A percentile compares a stretch with the other conserved stretches of the same genome.
phyloP scores from a whole-genome alignment of 2,329 filamentous ascomycete genomes.

The Exophiala lecanii-corni region DNA sequence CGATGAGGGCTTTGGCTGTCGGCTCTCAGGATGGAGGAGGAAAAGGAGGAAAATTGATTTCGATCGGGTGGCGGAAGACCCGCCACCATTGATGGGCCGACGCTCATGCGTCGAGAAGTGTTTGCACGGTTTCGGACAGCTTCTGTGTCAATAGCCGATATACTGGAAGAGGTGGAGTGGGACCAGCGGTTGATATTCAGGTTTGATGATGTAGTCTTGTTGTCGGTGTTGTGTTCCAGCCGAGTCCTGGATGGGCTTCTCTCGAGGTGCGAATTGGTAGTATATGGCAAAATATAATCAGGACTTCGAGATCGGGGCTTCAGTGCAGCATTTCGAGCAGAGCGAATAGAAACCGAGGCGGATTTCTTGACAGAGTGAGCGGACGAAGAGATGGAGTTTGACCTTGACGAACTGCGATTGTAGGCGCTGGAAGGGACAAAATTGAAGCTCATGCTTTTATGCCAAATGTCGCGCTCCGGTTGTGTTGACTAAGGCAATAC shows the following conservation, averaged over 20 bases:
- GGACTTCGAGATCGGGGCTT: conserved; percentile 25
- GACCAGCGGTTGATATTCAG: conserved; percentile 54
- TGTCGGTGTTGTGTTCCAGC: conserved; percentile 12
- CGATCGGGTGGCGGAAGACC: conserved; percentile 3
- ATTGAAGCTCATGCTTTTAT: conserved; percentile 16
- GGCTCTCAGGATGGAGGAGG: conserved; percentile 14
- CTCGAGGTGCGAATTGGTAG: conserved; percentile 8
- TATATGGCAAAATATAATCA: conserved; percentile 13
- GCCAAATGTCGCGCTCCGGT: conserved; percentile 5
- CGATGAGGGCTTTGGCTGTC: conserved; percentile 20
- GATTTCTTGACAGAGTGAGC: conserved; percentile 39
- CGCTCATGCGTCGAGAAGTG: conserved; percentile 19
- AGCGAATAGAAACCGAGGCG: conserved; percentile 32
- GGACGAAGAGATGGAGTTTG: conserved; percentile 43
- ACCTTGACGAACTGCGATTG: conserved; percentile 33
- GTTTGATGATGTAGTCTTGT: conserved; percentile 13
- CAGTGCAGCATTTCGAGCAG: conserved; percentile 28
- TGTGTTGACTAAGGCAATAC: conserved; percentile 1
- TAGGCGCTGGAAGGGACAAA: conserved; percentile 10
- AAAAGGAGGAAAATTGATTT: conserved; percentile 7
- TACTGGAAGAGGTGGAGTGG: conserved; percentile 51
- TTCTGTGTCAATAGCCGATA: conserved; percentile 28
- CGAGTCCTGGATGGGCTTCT: conserved; percentile 19
- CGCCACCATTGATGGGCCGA: conserved; percentile 13
- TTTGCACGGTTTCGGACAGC: conserved; percentile 18